A percentile compares a stretch with the other conserved stretches of the same genome.
phyloP scores from a whole-genome alignment of 768 basidiomycete species.

The Melanogaster broomeanus region DNA sequence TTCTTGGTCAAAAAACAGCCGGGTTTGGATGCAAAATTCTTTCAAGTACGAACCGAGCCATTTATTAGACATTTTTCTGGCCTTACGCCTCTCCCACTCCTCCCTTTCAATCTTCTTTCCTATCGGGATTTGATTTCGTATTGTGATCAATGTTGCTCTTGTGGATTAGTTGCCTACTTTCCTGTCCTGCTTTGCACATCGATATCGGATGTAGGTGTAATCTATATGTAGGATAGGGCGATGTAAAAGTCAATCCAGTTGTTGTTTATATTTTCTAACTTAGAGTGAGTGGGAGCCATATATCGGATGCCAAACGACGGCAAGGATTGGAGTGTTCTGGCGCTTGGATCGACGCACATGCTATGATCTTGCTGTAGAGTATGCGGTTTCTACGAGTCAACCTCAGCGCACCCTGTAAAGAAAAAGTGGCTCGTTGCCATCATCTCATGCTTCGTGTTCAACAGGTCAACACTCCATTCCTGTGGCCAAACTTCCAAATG shows the following conservation, averaged over 20 bases:
- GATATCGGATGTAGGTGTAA: not conserved
- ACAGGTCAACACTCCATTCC: too few species aligned
- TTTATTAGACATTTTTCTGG: not conserved
- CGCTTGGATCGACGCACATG: too few species aligned
- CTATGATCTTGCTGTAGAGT: not conserved
- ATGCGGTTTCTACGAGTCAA: too few species aligned
- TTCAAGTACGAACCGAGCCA: slow-evolving; percentile 18
- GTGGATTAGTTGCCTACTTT: slow-evolving; percentile 4
- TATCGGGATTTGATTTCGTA: not conserved
- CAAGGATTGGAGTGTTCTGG: too few species aligned
- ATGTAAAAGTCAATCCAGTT: not conserved
- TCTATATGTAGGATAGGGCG: slow-evolving; percentile 7
- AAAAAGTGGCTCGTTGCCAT: too few species aligned
- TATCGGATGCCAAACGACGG: too few species aligned
- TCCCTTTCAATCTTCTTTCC: not conserved
- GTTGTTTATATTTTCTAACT: not conserved
- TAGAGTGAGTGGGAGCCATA: too few species aligned
- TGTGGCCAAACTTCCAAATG: slow-evolving; percentile 20
- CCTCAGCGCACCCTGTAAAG: too few species aligned
- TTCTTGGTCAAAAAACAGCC: slow-evolving; percentile 34
- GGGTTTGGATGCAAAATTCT: slow-evolving; percentile 17
- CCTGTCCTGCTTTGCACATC: slow-evolving; percentile 3
- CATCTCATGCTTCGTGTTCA: too few species aligned
- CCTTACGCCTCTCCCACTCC: not conserved
- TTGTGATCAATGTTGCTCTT: not conserved